phyloP scores from a whole-genome alignment of 2,329 filamentous ascomycete species.

The Neoscytalidium dimidiatum region DNA sequence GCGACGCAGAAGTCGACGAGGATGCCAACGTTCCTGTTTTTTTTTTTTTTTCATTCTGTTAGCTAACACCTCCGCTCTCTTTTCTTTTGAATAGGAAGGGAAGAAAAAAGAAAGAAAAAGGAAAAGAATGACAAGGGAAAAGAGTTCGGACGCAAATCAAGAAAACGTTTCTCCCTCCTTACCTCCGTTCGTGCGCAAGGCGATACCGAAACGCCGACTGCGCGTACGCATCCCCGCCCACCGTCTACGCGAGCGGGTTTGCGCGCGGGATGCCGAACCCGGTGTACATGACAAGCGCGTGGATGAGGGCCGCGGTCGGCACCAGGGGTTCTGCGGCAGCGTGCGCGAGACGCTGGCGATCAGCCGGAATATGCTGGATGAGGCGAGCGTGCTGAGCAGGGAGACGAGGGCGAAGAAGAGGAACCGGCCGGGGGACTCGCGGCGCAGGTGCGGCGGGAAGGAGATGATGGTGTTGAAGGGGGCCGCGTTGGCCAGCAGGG shows the following conservation, averaged over 20 bases:
- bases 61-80: slow-evolving; percentile 27
- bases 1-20: slow-evolving; percentile 33
- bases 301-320: slow-evolving; percentile 14
- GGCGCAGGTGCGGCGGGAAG: slow-evolving; percentile 78
- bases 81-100: slow-evolving; percentile 49
- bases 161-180: no score
- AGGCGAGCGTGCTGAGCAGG: slow-evolving; percentile 62
- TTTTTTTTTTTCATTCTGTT: no score
- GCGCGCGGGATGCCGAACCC: slow-evolving; percentile 61
- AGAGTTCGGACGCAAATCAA: no score
- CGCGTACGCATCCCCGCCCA: no score
- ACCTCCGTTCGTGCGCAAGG: no score
- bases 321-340: slow-evolving; percentile 58
- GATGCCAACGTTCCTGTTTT: slow-evolving; percentile 39
- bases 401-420: slow-evolving; percentile 81
- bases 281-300: slow-evolving; percentile 58
- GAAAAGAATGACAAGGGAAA: no score
- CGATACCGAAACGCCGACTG: no score
- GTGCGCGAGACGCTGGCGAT: slow-evolving; percentile 71
- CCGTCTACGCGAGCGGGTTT: slow-evolving; percentile 78
- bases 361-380: slow-evolving; percentile 82
- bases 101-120: no score
- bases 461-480: slow-evolving; percentile 79
- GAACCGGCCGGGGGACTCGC: slow-evolving; percentile 71
- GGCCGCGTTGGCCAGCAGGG: slow-evolving; percentile 65